These are phyloP conservation scores for Pleurotus tuber-regium DNA, from an alignment of 768 basidiomycete genomes.

Conservation along the genomic window DNA sequence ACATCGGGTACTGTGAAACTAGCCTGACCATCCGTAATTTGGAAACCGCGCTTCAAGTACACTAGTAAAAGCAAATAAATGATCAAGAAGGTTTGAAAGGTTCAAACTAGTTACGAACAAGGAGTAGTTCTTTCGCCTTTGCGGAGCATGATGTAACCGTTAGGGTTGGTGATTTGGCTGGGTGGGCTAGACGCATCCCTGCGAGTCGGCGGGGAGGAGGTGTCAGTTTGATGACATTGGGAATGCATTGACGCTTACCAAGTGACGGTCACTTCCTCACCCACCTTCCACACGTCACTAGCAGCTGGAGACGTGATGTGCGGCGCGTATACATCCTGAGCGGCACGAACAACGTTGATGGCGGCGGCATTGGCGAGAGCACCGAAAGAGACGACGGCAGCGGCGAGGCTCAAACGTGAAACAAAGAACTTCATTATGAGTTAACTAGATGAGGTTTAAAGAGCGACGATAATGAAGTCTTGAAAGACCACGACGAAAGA, in stretches of 20 bases:
- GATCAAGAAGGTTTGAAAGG: neutral
- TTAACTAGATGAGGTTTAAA: neutral
- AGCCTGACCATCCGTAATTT: slow-evolving; percentile 31
- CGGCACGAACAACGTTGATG: slow-evolving; percentile 19
- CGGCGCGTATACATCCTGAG: slow-evolving; percentile 30
- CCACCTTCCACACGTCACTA: slow-evolving; percentile 27
- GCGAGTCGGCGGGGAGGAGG: neutral
- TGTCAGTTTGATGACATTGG: neutral
- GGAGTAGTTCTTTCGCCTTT: slow-evolving; percentile 26
- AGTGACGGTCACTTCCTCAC: slow-evolving; percentile 22
- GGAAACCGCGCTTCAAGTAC: slow-evolving; percentile 32
- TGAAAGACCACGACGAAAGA: neutral
- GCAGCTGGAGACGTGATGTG: slow-evolving; percentile 25
- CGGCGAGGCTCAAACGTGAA: neutral
- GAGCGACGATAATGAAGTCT: slow-evolving; percentile 6
- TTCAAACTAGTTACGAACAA: slow-evolving; percentile 24
- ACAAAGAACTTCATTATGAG: slow-evolving; percentile 9
- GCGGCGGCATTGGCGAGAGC: slow-evolving; percentile 22
- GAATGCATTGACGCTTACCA: slow-evolving; percentile 23
- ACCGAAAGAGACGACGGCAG: slow-evolving; percentile 20
- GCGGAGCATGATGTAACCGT: slow-evolving; percentile 20
- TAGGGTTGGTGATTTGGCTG: slow-evolving; percentile 36
- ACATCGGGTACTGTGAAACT: slow-evolving; percentile 37
- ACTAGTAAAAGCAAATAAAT: slow-evolving; percentile 21
- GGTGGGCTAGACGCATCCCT: slow-evolving; percentile 42